phyloP scores from a whole-genome alignment of 345 rosid genomes.

The Eutrema japonicum region DNA sequence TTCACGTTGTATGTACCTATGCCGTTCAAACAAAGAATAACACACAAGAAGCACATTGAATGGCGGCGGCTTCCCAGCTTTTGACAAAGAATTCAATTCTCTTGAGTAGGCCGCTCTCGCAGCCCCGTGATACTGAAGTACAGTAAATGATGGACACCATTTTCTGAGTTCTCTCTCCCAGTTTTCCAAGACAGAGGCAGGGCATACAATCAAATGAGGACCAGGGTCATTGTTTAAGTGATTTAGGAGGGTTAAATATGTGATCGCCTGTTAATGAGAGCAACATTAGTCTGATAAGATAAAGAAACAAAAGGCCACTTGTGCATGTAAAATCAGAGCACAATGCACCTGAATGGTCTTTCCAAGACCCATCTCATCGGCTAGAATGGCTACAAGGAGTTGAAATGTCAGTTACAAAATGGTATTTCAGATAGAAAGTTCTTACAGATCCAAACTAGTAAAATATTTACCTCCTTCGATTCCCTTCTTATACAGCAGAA shows the following conservation, averaged over 20 bases:
- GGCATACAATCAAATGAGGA: conserved; percentile 95
- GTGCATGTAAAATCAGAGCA: conserved; percentile 23
- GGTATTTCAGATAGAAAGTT: conserved; percentile 8
- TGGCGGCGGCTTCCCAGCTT: conserved; percentile 84
- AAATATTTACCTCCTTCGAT: conserved; percentile 78
- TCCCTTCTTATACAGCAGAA: conserved; percentile 76
- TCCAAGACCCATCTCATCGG: conserved; percentile 99
- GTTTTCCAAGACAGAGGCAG: conserved; percentile 95
- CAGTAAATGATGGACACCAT: conserved; percentile 98
- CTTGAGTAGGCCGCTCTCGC: conserved; percentile 78
- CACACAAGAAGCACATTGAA: conserved; percentile 95
- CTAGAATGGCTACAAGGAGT: conserved; percentile 80
- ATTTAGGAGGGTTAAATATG: conserved; percentile 76
- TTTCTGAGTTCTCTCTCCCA: conserved; percentile 97
- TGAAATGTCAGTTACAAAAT: conserved; percentile 40
- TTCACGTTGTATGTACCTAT: conserved; percentile 64
- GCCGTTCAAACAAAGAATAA: conserved; percentile 94
- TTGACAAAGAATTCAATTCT: conserved; percentile 74
- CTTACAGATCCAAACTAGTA: conserved; percentile 9
- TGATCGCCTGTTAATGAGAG: conserved; percentile 68
- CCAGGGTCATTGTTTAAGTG: conserved; percentile 87
- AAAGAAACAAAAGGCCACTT: conserved; percentile 13
- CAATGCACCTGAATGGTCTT: conserved; percentile 90
- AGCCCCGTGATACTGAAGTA: conserved; percentile 88
- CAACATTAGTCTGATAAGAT: conserved; percentile 31